phyloP scores from a whole-genome alignment of 768 basidiomycete genomes.

The Rhizopogon roseolus region DNA sequence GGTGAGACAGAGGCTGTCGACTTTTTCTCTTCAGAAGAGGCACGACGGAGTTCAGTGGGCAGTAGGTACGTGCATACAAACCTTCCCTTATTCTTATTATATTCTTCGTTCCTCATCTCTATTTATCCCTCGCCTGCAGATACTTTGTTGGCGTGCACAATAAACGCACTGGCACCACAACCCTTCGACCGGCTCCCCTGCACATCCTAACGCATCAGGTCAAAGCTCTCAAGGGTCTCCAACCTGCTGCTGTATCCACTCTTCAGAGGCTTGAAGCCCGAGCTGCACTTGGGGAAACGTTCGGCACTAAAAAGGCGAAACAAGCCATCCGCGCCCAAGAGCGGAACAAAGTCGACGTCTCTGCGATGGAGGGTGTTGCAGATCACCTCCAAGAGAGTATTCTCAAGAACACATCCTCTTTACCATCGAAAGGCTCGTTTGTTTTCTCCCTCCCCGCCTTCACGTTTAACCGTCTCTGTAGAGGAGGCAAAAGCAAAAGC shows the following conservation, averaged over 20 bases:
- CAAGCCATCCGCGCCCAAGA: constrained; percentile 79
- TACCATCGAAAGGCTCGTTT: constrained; percentile 64
- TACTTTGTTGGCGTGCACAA: constrained; percentile 85
- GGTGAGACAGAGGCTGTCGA: constrained; percentile 86
- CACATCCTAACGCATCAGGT: constrained; percentile 73
- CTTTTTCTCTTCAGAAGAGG: constrained; percentile 64
- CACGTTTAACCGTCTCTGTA: constrained; percentile 20
- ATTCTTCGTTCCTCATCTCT: not conserved
- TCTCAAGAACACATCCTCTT: constrained; percentile 59
- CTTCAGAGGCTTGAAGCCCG: constrained; percentile 56
- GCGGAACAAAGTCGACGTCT: constrained; percentile 85
- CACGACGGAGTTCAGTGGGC: constrained; percentile 44
- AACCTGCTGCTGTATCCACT: constrained; percentile 43
- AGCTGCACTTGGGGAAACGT: constrained; percentile 82
- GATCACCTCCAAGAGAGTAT: constrained; percentile 82
- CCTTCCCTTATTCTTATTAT: not conserved
- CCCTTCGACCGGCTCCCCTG: constrained; percentile 61
- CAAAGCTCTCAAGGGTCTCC: constrained; percentile 73
- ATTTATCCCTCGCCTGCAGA: constrained; percentile 38
- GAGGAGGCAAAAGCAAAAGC: constrained; percentile 64
- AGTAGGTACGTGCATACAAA: constrained; percentile 54
- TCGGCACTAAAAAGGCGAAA: constrained; percentile 94
- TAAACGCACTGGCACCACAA: constrained; percentile 66
- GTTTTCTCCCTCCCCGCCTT: not conserved
- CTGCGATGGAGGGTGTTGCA: constrained; percentile 82